Percentiles rank a stretch among this genome's conserved stretches.
These are phyloP conservation scores for Puccinia coronata DNA, from an alignment of 1,284 basidiomycete genomes.

Conservation along the genomic window DNA sequence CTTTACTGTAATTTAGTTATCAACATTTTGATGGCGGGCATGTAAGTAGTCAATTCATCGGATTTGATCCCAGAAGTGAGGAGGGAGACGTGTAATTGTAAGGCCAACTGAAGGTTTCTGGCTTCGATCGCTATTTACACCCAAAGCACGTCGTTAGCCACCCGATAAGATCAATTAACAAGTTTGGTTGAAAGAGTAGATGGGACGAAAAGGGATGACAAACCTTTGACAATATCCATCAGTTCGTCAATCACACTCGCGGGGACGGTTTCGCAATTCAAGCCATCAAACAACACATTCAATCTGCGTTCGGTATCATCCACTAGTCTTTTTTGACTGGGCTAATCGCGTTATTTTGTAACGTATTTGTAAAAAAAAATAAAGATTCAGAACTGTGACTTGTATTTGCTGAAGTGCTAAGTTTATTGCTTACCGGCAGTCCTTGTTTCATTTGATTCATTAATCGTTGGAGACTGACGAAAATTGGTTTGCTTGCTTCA, in stretches of 20 bases:
- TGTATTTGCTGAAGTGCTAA: slow-evolving; percentile 29
- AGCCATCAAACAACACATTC: slow-evolving; percentile 80
- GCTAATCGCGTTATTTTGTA: slow-evolving; percentile 65
- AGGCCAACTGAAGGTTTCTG: slow-evolving; percentile 52
- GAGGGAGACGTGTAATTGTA: slow-evolving; percentile 53
- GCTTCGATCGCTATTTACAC: slow-evolving; percentile 52
- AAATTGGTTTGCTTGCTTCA: slow-evolving; percentile 69
- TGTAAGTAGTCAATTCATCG: slow-evolving; percentile 53
- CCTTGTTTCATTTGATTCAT: slow-evolving; percentile 67
- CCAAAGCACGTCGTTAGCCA: not conserved
- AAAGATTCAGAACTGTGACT: slow-evolving; percentile 53
- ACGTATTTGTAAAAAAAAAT: not conserved
- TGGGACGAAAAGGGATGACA: slow-evolving; percentile 21
- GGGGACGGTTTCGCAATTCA: slow-evolving; percentile 82
- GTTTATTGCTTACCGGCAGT: slow-evolving; percentile 65
- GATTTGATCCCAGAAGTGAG: slow-evolving; percentile 51
- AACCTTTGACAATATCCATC: slow-evolving; percentile 57
- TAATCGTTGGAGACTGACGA: slow-evolving; percentile 54
- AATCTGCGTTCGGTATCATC: slow-evolving; percentile 86
- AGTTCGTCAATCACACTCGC: slow-evolving; percentile 55
- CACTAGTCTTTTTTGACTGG: slow-evolving; percentile 77
- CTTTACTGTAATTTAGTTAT: slow-evolving; percentile 48
- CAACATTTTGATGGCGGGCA: slow-evolving; percentile 54
- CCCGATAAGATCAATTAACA: too few relatives aligned
- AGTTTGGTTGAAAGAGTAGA: too few relatives aligned